Evolutionary conservation across 2,329 filamentous ascomycete species (phyloP).

Genomic region (Colletotrichum sp.): DNA sequence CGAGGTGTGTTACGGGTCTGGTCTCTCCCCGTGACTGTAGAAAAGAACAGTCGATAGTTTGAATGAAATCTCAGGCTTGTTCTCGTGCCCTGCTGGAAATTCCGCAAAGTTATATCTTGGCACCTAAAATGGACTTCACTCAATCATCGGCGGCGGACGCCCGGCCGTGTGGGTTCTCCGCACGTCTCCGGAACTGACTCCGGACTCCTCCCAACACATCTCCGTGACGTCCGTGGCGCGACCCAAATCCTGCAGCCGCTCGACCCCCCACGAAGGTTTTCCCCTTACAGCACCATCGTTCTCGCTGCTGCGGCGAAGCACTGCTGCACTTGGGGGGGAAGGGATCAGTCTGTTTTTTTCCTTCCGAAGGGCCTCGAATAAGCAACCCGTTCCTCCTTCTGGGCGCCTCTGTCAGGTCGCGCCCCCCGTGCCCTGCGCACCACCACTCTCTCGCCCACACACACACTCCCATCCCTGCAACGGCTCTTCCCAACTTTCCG

Average conservation of each 20-base stretch:
- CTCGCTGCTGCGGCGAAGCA: conserved; percentile 3
- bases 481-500: neutral
- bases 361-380: neutral
- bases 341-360: neutral
- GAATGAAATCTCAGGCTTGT: neutral
- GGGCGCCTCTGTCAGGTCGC: neutral
- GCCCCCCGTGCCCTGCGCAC: neutral
- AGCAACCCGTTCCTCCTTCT: neutral
- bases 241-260: neutral
- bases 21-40: neutral
- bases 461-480: neutral
- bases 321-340: neutral
- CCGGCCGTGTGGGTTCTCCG: neutral
- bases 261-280: neutral
- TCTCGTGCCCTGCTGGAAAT: neutral
- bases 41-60: neutral
- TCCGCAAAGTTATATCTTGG: neutral
- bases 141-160: neutral
- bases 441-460: neutral
- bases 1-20: neutral
- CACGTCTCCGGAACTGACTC: neutral
- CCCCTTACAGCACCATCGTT: neutral
- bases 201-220: neutral
- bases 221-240: neutral
- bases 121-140: neutral